Evolutionary conservation across 202 grass and related monocot species (phyloP).

Genomic region (Panicum hallii): DNA sequence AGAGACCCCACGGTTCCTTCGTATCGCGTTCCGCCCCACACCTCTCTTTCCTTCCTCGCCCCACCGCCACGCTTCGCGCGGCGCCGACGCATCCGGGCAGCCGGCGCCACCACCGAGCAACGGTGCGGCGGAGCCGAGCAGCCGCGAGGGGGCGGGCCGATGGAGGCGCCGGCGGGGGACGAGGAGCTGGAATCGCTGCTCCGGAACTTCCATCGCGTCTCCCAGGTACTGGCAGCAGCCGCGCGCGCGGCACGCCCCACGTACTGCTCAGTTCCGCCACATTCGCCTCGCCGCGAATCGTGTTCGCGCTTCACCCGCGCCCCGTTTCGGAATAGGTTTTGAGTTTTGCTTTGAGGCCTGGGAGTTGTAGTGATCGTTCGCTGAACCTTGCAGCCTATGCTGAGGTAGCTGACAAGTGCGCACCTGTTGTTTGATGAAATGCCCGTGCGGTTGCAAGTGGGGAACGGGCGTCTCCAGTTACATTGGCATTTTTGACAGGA

Average conservation of each 20-base stretch:
- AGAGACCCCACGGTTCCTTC: background rate
- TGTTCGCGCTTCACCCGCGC: background rate
- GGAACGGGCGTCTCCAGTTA: background rate
- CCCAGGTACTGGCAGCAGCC: slow-evolving; percentile 43
- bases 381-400: background rate
- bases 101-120: background rate
- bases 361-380: background rate
- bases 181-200: slow-evolving; percentile 68
- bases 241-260: too few species aligned
- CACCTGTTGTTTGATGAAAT: slow-evolving; percentile 32
- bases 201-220: slow-evolving; percentile 72
- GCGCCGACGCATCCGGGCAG: background rate
- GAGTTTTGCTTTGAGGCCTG: background rate
- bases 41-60: too few species aligned
- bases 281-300: background rate
- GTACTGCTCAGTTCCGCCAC: background rate
- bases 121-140: background rate
- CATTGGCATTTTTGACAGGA: background rate
- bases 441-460: background rate
- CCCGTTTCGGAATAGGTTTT: background rate
- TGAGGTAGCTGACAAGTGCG: background rate
- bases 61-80: background rate
- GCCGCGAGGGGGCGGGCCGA: background rate
- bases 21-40: background rate
- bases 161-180: slow-evolving; percentile 39